Evolutionary conservation across 2,329 filamentous ascomycete genomes (phyloP), one percentile per base, ranked within the genome.

Genomic region (Botrytis squamosa): DNA sequence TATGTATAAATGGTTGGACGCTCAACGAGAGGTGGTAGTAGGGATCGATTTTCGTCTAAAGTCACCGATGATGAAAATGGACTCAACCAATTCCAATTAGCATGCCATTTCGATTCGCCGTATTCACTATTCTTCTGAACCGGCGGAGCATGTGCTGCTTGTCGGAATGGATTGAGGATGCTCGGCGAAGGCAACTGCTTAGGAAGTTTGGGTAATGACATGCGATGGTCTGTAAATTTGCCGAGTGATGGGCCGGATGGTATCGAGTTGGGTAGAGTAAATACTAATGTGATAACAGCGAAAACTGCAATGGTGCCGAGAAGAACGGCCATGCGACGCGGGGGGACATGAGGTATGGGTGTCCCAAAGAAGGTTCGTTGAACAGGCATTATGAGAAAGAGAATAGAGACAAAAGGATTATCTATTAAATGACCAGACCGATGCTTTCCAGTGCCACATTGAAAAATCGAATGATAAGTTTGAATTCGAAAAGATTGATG

Each of bases 1-100:
- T 95, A 98, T 76, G 94, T 97, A 83, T 97, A 98, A 72, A 98
- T 90, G 1, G 90, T 87, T 38, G 92, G 90, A 36, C 95, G 89
- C 46, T 88, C 84, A 65, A 82, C 84, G 42, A 97, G 84, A 4
- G 93, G 93, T 65, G 96, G 96, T 4, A 98, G 89, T 72, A 98
- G 88, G 12, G 92, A 91, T 71, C 94, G 88, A 79, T 92, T 92
- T 81, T 97, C 92, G 80, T 97, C 95, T 73, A 96, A 86, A 12
- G 89, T 91, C 74, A 96, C 86, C 25, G 90, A 89, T 62, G 91
- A 94, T 29, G 94, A 97, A 82, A 98, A 98, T 4, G 95, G 93
- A 75, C 92, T 93, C 78, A 93, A 87, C 94, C 95, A 98, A 81
- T 92, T 93, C 90, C 92, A 97, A 82, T 97, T 91, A 76, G 89